Percentiles rank a stretch among this genome's conserved stretches.
These are phyloP conservation scores for Sungouiella thailandica DNA, from an alignment of 805 yeast species.

Conservation along the genomic window DNA sequence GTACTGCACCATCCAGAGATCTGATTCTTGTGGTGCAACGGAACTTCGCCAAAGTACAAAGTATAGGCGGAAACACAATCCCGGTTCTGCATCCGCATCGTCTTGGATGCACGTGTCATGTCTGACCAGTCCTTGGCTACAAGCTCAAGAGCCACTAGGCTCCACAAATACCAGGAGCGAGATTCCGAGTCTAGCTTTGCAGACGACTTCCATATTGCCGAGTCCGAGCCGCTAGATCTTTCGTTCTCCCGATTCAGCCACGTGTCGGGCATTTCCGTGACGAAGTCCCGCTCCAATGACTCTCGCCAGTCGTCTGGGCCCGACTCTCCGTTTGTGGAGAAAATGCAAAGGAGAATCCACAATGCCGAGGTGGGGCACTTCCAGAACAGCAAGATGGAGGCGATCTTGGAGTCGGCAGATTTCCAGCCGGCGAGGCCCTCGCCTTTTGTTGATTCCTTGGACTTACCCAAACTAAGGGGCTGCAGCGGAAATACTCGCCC, in stretches of 20 bases:
- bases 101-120: too few species aligned
- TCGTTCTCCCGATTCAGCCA: constrained; percentile 37
- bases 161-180: constrained; percentile 3
- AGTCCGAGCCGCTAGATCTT: constrained; percentile 20
- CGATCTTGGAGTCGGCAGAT: constrained; percentile 1
- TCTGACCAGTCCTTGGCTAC: not conserved
- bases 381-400: constrained; percentile 3
- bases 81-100: too few species aligned
- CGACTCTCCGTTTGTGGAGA: constrained; percentile 25
- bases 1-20: constrained; percentile 2
- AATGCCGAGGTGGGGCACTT: constrained; percentile 8
- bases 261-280: constrained; percentile 19
- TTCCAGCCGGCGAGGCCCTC: not conserved
- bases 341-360: constrained; percentile 18
- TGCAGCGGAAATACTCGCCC: not conserved
- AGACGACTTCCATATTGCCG: constrained; percentile 26
- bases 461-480: not conserved
- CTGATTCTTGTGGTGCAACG: too few species aligned
- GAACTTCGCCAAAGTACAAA: too few species aligned
- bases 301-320: not conserved
- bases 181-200: constrained; percentile 15
- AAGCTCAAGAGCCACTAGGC: not conserved
- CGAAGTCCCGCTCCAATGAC: constrained; percentile 2
- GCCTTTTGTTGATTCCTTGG: not conserved
- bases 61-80: too few species aligned